Conservation (phyloP, 495 filamentous ascomycete species). For the Platismatia glauca region DNA sequence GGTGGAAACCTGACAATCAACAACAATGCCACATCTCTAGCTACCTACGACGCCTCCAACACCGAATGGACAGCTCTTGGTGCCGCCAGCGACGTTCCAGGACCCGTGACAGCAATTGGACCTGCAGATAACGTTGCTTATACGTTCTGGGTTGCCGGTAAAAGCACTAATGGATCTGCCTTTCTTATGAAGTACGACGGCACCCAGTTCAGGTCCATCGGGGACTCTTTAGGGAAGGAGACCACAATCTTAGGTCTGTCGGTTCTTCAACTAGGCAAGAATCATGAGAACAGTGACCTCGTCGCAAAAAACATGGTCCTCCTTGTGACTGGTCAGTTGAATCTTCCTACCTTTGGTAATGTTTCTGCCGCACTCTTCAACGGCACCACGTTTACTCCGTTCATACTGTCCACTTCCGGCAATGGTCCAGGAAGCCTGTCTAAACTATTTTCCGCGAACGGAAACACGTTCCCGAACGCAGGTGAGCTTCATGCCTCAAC, state of each 20-base stretch:
- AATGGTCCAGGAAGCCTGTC: conserved; percentile 65
- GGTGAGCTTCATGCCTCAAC: conserved; percentile 35
- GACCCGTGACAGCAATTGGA: conserved; percentile 66
- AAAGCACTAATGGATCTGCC: conserved; percentile 52
- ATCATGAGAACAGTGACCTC: conserved; percentile 56
- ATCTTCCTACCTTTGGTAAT: conserved; percentile 65
- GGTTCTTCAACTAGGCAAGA: conserved; percentile 56
- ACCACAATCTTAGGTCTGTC: conserved; percentile 72
- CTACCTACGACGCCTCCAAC: conserved; percentile 58
- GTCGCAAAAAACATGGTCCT: conserved; percentile 59
- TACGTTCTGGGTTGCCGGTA: conserved; percentile 73
- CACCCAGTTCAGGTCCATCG: conserved; percentile 48
- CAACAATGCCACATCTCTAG: conserved; percentile 55
- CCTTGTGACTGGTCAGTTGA: conserved; percentile 73
- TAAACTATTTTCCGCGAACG: conserved; percentile 65
- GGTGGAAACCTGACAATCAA: conserved; percentile 66
- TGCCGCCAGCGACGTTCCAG: conserved; percentile 56
- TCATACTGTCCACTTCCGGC: conserved; percentile 61
- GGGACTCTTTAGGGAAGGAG: conserved; percentile 47
- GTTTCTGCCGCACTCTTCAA: conserved; percentile 85
- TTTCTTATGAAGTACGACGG: conserved; percentile 75
- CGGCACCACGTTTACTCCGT: conserved; percentile 67
- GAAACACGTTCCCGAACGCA: conserved; percentile 51
- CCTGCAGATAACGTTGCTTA: conserved; percentile 57
- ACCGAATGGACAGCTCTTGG: conserved; percentile 56